These are phyloP conservation scores for Microcyclospora tardicrescens DNA, from an alignment of 2,329 filamentous ascomycete genomes.

Conservation along the genomic window DNA sequence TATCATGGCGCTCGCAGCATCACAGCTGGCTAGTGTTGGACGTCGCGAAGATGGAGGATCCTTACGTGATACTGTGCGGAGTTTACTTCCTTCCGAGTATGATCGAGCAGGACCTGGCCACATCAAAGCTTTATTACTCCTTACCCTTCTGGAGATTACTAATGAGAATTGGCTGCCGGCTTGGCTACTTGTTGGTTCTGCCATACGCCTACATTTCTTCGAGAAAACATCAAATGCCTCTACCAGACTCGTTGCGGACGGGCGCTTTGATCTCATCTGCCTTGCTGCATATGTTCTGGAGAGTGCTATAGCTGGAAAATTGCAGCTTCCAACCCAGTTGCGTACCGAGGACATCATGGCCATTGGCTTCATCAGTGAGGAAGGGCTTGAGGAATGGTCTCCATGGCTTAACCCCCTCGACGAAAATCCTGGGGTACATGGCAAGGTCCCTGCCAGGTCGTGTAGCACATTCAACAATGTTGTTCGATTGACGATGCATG, in stretches of 20 bases:
- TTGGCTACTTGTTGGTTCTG: slow-evolving; percentile 52
- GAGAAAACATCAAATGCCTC: neutral
- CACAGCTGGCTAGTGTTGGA: slow-evolving; percentile 11
- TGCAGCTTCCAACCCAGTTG: slow-evolving; percentile 40
- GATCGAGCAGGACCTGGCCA: slow-evolving; percentile 14
- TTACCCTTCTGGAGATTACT: slow-evolving; percentile 51
- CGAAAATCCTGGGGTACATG: slow-evolving; percentile 14
- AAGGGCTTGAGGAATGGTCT: slow-evolving; percentile 62
- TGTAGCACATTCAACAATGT: slow-evolving; percentile 43
- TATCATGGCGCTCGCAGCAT: slow-evolving; percentile 29
- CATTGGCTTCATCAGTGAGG: slow-evolving; percentile 43
- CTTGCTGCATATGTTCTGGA: slow-evolving; percentile 53
- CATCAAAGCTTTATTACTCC: slow-evolving; percentile 31
- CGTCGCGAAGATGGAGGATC: slow-evolving; percentile 1
- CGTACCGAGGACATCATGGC: slow-evolving; percentile 34
- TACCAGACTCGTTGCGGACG: too few species aligned
- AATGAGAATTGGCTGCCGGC: slow-evolving; percentile 44
- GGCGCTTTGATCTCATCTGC: slow-evolving; percentile 27
- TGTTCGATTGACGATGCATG: slow-evolving; percentile 14
- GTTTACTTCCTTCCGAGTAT: slow-evolving; percentile 8
- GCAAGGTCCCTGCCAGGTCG: slow-evolving; percentile 23
- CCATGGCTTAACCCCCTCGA: slow-evolving; percentile 45
- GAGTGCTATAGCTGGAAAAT: slow-evolving; percentile 40
- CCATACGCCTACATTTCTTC: slow-evolving; percentile 33
- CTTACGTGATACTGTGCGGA: slow-evolving; percentile 7